These are phyloP conservation scores for Mycosphaerella sp. DNA, from an alignment of 2,329 filamentous ascomycete genomes.

Conservation along the genomic window DNA sequence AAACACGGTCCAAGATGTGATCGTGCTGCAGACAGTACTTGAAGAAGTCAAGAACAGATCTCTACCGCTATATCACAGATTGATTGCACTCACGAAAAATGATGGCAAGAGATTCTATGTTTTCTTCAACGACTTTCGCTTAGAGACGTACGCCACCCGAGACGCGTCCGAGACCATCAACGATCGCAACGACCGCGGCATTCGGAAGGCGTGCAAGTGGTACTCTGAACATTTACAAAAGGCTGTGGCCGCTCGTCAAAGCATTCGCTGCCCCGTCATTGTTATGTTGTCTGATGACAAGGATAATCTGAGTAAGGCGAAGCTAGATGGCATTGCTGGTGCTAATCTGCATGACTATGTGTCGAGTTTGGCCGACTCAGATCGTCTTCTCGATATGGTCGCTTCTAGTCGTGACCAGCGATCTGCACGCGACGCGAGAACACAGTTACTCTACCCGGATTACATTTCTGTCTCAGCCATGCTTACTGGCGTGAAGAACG, in stretches of 20 bases:
- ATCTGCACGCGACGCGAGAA: constrained; percentile 57
- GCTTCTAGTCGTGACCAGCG: constrained; percentile 67
- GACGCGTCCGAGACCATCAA: constrained; percentile 81
- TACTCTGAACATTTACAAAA: constrained; percentile 74
- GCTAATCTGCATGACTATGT: constrained; percentile 68
- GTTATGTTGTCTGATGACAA: constrained; percentile 94
- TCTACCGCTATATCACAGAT: constrained; percentile 86
- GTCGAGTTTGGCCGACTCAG: constrained; percentile 72
- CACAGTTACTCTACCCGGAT: constrained; percentile 76
- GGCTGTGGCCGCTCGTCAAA: constrained; percentile 51
- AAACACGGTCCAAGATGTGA: constrained; percentile 90
- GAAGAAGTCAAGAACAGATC: constrained; percentile 94
- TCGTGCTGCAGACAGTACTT: constrained; percentile 90
- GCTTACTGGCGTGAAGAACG: constrained; percentile 86
- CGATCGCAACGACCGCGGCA: constrained; percentile 89
- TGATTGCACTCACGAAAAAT: constrained; percentile 85
- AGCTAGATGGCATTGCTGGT: constrained; percentile 64
- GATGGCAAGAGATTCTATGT: constrained; percentile 97
- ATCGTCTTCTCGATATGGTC: constrained; percentile 88
- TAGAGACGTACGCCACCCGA: constrained; percentile 80
- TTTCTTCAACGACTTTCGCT: constrained; percentile 96
- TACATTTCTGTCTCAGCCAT: constrained; percentile 85
- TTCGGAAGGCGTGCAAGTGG: constrained; percentile 81
- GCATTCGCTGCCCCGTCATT: constrained; percentile 60
- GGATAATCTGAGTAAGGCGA: constrained; percentile 78